Evolutionary conservation across 2,329 filamentous ascomycete genomes (phyloP), one percentile per base, ranked within the genome.

Genomic region (Diaporthe capsici): DNA sequence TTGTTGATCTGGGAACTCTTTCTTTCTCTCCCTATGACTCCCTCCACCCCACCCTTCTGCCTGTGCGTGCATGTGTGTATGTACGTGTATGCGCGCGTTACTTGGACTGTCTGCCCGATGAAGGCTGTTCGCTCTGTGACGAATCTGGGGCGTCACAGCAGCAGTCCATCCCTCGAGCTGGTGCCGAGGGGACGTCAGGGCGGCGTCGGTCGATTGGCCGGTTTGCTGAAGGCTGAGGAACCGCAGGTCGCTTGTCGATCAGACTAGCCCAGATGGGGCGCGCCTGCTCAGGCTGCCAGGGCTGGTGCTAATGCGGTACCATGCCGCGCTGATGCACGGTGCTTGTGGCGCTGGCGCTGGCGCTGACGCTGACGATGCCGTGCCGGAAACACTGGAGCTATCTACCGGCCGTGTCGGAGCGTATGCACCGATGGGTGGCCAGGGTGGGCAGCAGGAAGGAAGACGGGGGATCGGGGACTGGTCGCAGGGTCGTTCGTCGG

Each of bases 121-220:
- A 39, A 39, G 37, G 10, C 37, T 39, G 37, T 39, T 28, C 31
- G 55, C 55, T 58, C 31, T 49, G 58, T 63, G 60, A 51, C 28
- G 44, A n/a, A 49, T 17, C 63, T 51, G 44, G 63, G 63, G 44
- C 63, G 44, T 67, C 63, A 67, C 63, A 25, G 44, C 63, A 63
- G 58, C 58, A 49, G 25, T 9, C 37, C 42, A 44, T 44, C 58
- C n/a, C 22, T 51, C 28, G 28, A 37, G 63, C 63, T 49, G 63
- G 61, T n/a, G 25, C 28, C 8, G 44, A 22, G 42, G 42, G 28
- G 4, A n/a, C 58, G 44, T 51, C 63, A 58, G 63, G 31, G 31
- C 47, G 63, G 44, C 44, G 63, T 39, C 44, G 44, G 63, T 37
- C 44, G 44, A 67, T 67, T 67, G 63, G 63, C 44, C 63, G 44